These are phyloP conservation scores for Lachancea meyersii DNA, from an alignment of 805 yeast species.

Conservation along the genomic window DNA sequence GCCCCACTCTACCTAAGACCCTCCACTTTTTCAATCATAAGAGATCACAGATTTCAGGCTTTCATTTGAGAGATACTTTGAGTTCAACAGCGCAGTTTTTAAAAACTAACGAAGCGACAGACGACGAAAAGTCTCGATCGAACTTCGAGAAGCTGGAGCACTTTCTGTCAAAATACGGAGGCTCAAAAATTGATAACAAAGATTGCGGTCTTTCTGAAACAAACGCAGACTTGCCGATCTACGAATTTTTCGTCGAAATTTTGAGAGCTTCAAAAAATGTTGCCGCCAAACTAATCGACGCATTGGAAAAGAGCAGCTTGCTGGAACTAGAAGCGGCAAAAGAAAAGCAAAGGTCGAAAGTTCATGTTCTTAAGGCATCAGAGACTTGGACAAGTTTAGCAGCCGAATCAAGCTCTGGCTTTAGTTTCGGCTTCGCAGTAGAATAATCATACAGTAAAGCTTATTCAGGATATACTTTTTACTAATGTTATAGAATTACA, in stretches of 20 bases:
- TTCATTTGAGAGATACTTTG: slow-evolving; percentile 51
- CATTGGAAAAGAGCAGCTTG: slow-evolving; percentile 32
- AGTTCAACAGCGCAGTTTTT: slow-evolving; percentile 26
- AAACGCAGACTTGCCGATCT: slow-evolving; percentile 45
- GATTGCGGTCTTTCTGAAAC: slow-evolving; percentile 55
- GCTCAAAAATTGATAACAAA: slow-evolving; percentile 38
- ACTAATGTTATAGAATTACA: not conserved
- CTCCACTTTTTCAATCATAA: slow-evolving; percentile 62
- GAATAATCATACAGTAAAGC: not conserved
- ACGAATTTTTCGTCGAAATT: slow-evolving; percentile 51
- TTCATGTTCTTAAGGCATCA: slow-evolving; percentile 33
- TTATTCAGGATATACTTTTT: not conserved
- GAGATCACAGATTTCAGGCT: slow-evolving; percentile 72
- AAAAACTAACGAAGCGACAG: not conserved
- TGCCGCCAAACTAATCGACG: slow-evolving; percentile 32
- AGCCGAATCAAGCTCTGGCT: slow-evolving; percentile 15
- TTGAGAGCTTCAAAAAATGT: slow-evolving; percentile 38
- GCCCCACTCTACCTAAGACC: slow-evolving; percentile 51
- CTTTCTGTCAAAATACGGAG: slow-evolving; percentile 30
- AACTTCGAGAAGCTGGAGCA: slow-evolving; percentile 16
- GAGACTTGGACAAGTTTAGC: slow-evolving; percentile 50
- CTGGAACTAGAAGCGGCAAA: slow-evolving; percentile 31
- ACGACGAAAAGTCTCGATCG: slow-evolving; percentile 23
- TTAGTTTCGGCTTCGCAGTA: slow-evolving; percentile 35
- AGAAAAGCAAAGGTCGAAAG: slow-evolving; percentile 17